Evolutionary conservation across 176 grass and related monocot species (phyloP).

Genomic region (Phragmites australis): DNA sequence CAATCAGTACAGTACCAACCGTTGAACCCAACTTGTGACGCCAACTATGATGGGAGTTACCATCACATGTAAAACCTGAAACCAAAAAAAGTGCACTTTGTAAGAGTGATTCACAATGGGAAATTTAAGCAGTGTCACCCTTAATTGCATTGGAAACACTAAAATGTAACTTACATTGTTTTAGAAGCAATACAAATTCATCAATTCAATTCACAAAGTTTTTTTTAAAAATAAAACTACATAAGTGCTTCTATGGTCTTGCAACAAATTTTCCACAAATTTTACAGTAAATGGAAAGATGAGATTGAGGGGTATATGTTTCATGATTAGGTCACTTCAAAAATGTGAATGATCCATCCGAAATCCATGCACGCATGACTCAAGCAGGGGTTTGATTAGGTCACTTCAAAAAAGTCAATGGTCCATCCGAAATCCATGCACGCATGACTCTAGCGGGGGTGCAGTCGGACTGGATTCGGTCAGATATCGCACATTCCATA

Average conservation of each 20-base stretch:
- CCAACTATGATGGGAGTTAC: constrained; percentile 23
- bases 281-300: background rate
- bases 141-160: background rate
- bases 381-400: background rate
- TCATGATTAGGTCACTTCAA: background rate
- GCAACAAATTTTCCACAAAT: background rate
- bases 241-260: background rate
- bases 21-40: constrained; percentile 27
- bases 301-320: too few species aligned
- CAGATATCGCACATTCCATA: background rate
- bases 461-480: too few species aligned
- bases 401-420: background rate
- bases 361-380: background rate
- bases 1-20: constrained; percentile 48
- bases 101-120: background rate
- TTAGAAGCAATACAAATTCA: background rate
- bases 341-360: background rate
- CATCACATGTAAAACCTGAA: constrained; percentile 32
- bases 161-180: background rate
- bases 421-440: background rate
- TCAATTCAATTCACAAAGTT: background rate
- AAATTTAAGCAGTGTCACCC: constrained; percentile 7
- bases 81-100: background rate
- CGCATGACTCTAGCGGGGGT: background rate
- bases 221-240: background rate